Conservation (phyloP, 2,329 filamentous ascomycete genomes). For the Cercospora sp. region DNA sequence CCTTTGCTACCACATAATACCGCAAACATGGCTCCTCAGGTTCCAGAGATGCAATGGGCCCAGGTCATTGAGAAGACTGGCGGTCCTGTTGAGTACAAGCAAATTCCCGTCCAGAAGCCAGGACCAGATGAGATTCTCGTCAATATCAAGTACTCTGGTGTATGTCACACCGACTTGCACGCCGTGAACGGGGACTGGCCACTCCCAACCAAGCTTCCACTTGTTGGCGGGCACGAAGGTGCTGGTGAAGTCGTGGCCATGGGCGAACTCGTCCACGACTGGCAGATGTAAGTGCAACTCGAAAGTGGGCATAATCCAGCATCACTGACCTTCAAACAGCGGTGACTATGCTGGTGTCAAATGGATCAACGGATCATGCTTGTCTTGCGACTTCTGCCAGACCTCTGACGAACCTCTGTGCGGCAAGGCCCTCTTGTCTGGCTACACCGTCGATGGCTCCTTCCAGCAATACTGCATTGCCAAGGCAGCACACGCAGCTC, state of each 20-base stretch:
- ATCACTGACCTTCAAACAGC: conserved; percentile 21
- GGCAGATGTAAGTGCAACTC: conserved; percentile 57
- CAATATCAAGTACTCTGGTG: conserved; percentile 86
- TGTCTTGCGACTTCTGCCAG: conserved; percentile 81
- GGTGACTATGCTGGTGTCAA: conserved; percentile 85
- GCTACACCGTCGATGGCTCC: conserved; percentile 87
- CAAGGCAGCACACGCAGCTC: conserved; percentile 81
- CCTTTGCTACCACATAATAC: not conserved
- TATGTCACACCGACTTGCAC: conserved; percentile 84
- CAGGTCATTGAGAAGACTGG: conserved; percentile 84
- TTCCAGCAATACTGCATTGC: conserved; percentile 93
- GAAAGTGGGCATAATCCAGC: not conserved
- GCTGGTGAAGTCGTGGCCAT: conserved; percentile 80
- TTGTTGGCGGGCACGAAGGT: conserved; percentile 78
- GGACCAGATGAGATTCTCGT: conserved; percentile 88
- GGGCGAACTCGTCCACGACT: conserved; percentile 73
- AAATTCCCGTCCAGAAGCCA: conserved; percentile 78
- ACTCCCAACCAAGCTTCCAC: conserved; percentile 73
- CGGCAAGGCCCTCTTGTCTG: conserved; percentile 70
- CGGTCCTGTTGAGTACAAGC: conserved; percentile 68
- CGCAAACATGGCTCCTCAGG: conserved; percentile 44
- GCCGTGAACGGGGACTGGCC: conserved; percentile 91
- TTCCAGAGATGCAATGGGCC: conserved; percentile 87
- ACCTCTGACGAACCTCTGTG: conserved; percentile 82
- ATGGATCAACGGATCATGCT: conserved; percentile 88